Conservation (phyloP, 305 asterid species). For the Fraxinus ornus region DNA sequence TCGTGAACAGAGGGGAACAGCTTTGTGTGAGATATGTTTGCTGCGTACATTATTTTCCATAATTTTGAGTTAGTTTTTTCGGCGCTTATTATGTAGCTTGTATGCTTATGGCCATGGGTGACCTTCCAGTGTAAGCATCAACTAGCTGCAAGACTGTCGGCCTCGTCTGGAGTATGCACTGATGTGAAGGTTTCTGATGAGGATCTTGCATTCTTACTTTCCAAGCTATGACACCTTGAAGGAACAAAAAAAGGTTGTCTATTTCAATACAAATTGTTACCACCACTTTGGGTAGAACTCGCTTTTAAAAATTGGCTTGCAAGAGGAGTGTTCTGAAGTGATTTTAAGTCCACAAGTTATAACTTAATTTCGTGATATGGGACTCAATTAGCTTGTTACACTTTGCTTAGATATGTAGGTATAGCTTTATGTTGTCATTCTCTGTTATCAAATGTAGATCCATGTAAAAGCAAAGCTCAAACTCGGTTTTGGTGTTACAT, state of each 20-base stretch:
- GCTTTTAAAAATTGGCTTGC: not conserved
- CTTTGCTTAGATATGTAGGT: not conserved
- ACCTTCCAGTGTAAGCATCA: slow-evolving; percentile 80
- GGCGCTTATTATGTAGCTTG: not conserved
- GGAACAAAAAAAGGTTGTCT: not conserved
- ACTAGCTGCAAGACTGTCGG: slow-evolving; percentile 84
- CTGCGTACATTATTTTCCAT: not conserved
- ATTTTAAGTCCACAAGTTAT: not conserved
- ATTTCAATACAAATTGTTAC: not conserved
- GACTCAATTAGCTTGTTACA: not conserved
- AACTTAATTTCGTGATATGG: not conserved
- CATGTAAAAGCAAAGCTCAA: not conserved
- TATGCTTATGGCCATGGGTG: not conserved
- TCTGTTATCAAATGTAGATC: not conserved
- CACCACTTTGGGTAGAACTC: not conserved
- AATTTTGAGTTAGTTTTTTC: not conserved
- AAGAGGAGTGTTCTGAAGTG: not conserved
- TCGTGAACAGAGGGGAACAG: slow-evolving; percentile 83
- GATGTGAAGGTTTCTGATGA: slow-evolving; percentile 70
- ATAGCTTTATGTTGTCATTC: not conserved
- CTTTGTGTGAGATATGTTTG: slow-evolving; percentile 58
- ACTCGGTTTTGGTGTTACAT: not conserved
- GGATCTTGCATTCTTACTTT: slow-evolving; percentile 63
- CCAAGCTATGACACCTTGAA: slow-evolving; percentile 42
- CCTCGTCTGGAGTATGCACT: slow-evolving; percentile 54